phyloP scores from a whole-genome alignment of 371 early-diverging fungal genomes.

The Rhizopus arrhizus region DNA sequence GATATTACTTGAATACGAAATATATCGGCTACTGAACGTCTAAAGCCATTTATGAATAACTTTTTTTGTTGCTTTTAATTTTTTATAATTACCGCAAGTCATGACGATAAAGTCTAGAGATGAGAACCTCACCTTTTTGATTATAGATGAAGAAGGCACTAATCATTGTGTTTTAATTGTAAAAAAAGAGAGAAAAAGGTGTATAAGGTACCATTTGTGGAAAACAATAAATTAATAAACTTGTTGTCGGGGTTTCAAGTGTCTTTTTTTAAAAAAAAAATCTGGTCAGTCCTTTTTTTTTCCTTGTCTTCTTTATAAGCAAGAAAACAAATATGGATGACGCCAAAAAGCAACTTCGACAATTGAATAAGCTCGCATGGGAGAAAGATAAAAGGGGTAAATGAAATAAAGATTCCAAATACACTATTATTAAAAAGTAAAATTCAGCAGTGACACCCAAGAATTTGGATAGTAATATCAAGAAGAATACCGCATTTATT shows the following conservation, averaged over 20 bases:
- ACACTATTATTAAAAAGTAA: neutral
- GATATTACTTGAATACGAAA: conserved; percentile 97
- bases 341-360: conserved; percentile 28
- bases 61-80: neutral
- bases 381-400: conserved; percentile 42
- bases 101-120: conserved; percentile 91
- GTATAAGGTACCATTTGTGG: neutral
- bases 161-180: conserved; percentile 57
- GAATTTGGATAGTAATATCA: conserved; percentile 92
- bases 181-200: conserved; percentile 9
- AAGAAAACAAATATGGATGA: conserved; percentile 19
- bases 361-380: conserved; percentile 40
- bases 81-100: conserved; percentile 84
- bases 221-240: neutral
- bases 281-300: neutral
- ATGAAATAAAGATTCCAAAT: neutral
- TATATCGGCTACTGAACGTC: conserved; percentile 92
- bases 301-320: conserved; percentile 2
- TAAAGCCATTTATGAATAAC: conserved; percentile 27
- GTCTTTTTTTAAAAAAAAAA: neutral
- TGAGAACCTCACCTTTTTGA: conserved; percentile 97
- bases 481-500: conserved; percentile 94
- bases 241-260: neutral
- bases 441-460: conserved; percentile 24
- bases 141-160: conserved; percentile 93